Base-by-base conservation (phyloP, 2,329 filamentous ascomycete species). In the Hypoxylon sp. region DNA sequence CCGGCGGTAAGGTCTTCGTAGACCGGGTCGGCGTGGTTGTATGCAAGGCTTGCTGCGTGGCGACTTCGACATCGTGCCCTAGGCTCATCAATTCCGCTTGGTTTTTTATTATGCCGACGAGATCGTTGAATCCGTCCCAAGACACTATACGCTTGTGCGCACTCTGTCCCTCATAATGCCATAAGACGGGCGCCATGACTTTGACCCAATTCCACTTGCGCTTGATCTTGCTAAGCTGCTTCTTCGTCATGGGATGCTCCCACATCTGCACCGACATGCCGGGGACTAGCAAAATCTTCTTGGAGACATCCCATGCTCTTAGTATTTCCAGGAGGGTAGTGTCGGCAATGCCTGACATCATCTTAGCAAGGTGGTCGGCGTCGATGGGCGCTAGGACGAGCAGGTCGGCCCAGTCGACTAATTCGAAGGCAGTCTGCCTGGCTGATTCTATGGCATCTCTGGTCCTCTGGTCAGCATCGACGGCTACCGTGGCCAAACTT, bases 191-290 rank as follows among this genome's bases (percentile, higher is more conserved):
- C 42, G 91, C 85, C 76, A 97, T 85, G 44, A 96, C 88, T 66
- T 91, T 87, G 54, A 97, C 87, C 93, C 93, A 97, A 55, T 89
- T 90, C 93, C 93, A 97, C 76, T 93, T 94, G 67, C 88, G 84
- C 68, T 90, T 86, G 42, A 97, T 87, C 79, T 96, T 96, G 78
- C 87, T 91, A 65, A 97, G 85, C 75, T 97, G 93, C 73, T 93
- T 91, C 80, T 92, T 92, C 14, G 93, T 97, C 80, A 94, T 89
- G 2, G 93, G 93, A 73, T 96, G 93, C 75, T 94, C 89, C 93
- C 93, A 97, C 88, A 95, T 93, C 64, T 91, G 86, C 1, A 88
- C 88, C 32, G 92, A 95, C 93, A 97, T 96, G 69, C 92, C 93
- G 0, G 94, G 93, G 5, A 97, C 89, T 61, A 97, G 81, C 50